Base-by-base conservation (phyloP, 1,284 basidiomycete species). In the Jaminaea rosea region DNA sequence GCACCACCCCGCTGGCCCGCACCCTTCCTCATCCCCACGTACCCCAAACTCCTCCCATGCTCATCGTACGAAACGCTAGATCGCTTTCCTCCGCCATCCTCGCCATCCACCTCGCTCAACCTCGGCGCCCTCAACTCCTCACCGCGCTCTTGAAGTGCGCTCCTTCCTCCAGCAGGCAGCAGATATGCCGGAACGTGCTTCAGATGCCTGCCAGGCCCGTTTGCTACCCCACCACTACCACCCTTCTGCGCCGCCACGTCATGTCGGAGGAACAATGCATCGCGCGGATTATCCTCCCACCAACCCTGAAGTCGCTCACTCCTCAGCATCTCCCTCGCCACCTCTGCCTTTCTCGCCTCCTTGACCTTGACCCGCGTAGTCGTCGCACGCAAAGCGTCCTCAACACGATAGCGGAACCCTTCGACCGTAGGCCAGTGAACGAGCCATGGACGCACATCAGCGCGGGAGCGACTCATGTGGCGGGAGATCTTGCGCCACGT, bases 361-460 rank as follows among this genome's bases (percentile, higher is more conserved):
- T 84, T 82, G 56, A 99, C 84, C 4, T 85, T 83, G 53, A 82
- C 84, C 58, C 84, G 80, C 47, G 93, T 98, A n/a, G n/a, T n/a
- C 23, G 97, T 91, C 47, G 85, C 82, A 60, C 89, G 80, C 62
- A 98, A 75, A 1, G 90, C 94, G 74, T 98, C 94, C 69, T 92
- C 88, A 89, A 97, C 97, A 48, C 94, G 82, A 76, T 99, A 99
- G 62, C 92, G 79, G 78, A 99, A 99, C n/a, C 89, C 91, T 65
- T 97, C 91, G 36, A 97, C 88, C 78, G 94, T 84, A 76, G 83
- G 81, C 86, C 87, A 84, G 75, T 96, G 90, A 71, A 97, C 88
- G 34, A 84, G 82, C 77, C 94, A 99, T 74, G 91, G 90, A 17
- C 23, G 39, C 15, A 42, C 19, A 13, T 13, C 11, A 23, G 19